These are phyloP conservation scores for Colletotrichum australisinense DNA, from an alignment of 2,329 filamentous ascomycete genomes.

Conservation along the genomic window DNA sequence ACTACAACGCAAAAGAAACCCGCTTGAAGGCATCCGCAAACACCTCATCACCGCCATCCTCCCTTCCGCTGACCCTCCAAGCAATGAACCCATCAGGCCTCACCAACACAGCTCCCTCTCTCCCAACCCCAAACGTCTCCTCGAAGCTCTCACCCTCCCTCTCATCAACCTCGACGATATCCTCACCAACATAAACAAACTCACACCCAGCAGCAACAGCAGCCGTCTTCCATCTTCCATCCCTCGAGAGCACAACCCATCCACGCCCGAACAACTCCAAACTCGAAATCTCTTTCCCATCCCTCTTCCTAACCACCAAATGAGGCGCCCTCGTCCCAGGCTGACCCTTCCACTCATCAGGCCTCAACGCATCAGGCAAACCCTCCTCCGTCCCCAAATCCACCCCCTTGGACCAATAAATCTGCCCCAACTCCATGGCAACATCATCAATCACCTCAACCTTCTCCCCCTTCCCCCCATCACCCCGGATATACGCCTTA, in stretches of 20 bases:
- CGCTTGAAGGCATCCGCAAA: not conserved
- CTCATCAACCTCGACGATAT: not conserved
- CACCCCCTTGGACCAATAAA: constrained; percentile 3
- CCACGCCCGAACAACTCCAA: constrained; percentile 29
- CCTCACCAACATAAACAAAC: not conserved
- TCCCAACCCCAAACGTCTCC: not conserved
- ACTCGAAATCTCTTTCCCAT: not conserved
- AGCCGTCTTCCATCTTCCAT: constrained; percentile 44
- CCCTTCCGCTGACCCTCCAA: not conserved
- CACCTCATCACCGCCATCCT: not conserved
- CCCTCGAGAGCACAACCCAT: constrained; percentile 48
- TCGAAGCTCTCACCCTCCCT: not conserved
- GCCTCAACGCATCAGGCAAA: constrained; percentile 28
- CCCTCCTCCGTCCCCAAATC: not conserved
- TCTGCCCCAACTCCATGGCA: constrained; percentile 16
- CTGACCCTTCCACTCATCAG: constrained; percentile 40
- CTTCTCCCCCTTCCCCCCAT: constrained; percentile 5
- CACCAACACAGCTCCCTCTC: constrained; percentile 2
- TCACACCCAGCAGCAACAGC: not conserved
- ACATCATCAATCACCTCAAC: not conserved
- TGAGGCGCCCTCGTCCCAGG: constrained; percentile 40
- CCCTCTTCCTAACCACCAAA: constrained; percentile 21
- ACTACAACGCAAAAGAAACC: not conserved
- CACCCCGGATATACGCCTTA: constrained; percentile 13
- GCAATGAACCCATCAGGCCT: constrained; percentile 19